Evolutionary conservation across 306 rosid species (phyloP).

Genomic region (Canavalia gladiata): DNA sequence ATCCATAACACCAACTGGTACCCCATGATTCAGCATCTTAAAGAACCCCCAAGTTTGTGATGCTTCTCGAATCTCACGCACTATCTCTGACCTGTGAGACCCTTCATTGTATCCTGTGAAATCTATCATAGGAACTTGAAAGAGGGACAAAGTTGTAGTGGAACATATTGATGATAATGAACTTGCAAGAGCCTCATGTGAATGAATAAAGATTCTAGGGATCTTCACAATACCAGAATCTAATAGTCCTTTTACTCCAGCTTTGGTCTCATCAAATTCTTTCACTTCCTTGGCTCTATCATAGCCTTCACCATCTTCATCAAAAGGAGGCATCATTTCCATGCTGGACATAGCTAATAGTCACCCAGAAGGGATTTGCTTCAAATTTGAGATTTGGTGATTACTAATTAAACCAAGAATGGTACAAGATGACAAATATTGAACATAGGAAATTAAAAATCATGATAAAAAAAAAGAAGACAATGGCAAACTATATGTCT

Average conservation of each 20-base stretch:
- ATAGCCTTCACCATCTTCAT: constrained; percentile 39
- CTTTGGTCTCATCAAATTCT: constrained; percentile 76
- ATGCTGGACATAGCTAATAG: constrained; percentile 35
- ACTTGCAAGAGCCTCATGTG: constrained; percentile 46
- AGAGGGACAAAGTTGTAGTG: neutral
- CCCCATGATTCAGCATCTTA: constrained; percentile 80
- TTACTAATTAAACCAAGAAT: constrained; percentile 39
- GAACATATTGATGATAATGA: neutral
- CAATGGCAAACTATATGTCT: constrained; percentile 42
- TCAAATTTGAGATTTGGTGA: constrained; percentile 43
- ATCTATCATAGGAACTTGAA: constrained; percentile 71
- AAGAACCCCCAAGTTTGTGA: constrained; percentile 81
- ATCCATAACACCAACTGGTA: constrained; percentile 64
- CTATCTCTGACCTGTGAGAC: constrained; percentile 48
- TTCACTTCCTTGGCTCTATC: constrained; percentile 73
- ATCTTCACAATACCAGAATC: constrained; percentile 69
- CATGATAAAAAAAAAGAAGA: neutral
- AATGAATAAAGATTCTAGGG: constrained; percentile 72
- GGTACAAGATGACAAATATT: constrained; percentile 54
- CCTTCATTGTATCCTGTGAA: constrained; percentile 55
- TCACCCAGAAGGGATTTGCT: constrained; percentile 12
- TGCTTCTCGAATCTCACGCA: constrained; percentile 61
- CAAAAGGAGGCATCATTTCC: constrained; percentile 31
- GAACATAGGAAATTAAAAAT: constrained; percentile 7
- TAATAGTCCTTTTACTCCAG: constrained; percentile 79